phyloP scores from a whole-genome alignment of 2,329 filamentous ascomycete genomes.

The Nemania sp. region DNA sequence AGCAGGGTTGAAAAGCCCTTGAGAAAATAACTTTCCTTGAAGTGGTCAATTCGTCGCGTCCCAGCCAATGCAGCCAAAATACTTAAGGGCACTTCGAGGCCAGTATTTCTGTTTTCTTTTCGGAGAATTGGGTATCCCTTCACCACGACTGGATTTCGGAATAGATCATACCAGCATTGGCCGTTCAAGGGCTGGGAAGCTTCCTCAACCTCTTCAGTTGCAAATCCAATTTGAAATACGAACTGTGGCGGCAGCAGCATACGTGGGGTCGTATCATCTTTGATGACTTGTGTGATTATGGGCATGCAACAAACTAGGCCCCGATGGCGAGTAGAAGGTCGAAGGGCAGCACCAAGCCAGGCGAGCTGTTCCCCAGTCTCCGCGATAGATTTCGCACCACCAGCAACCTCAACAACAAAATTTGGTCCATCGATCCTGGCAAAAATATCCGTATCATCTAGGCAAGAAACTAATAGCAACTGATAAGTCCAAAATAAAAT shows the following conservation, averaged over 20 bases:
- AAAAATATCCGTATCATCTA: neutral
- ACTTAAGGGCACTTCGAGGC: conserved; percentile 3
- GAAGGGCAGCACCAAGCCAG: conserved; percentile 4
- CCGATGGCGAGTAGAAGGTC: neutral
- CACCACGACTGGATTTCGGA: conserved; percentile 15
- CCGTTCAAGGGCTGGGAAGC: neutral
- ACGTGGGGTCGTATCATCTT: too few species aligned
- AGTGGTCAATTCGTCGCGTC: neutral
- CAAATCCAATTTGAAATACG: neutral
- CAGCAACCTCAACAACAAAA: neutral
- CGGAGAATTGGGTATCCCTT: conserved; percentile 14
- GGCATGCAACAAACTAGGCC: neutral
- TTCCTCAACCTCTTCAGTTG: neutral
- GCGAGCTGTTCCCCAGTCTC: conserved; percentile 10
- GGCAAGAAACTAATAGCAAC: too few species aligned
- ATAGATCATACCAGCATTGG: conserved; percentile 25
- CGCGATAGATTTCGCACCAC: neutral
- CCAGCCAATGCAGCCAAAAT: neutral
- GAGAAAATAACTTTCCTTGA: neutral
- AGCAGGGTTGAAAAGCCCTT: conserved; percentile 22
- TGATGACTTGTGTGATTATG: neutral
- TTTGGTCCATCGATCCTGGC: neutral
- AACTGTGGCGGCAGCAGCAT: too few species aligned
- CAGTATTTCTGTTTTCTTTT: neutral
- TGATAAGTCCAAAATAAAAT: too few species aligned